Conservation (phyloP, 768 basidiomycete species). For the Chalciporus pseudorubinellus region DNA sequence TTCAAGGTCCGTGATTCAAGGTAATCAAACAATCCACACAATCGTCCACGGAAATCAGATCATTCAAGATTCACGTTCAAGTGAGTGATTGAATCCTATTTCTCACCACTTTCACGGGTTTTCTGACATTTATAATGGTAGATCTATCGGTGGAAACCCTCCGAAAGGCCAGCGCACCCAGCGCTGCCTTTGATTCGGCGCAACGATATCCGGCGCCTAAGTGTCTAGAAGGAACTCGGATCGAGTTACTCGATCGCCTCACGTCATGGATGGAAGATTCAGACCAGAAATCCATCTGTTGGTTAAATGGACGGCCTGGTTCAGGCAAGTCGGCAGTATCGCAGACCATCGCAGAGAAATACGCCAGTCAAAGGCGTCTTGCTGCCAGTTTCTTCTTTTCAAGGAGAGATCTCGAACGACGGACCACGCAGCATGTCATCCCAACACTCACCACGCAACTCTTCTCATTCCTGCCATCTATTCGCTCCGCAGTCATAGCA, state of each 20-base stretch:
- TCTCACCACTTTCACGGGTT: not conserved
- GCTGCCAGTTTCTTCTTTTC: constrained; percentile 36
- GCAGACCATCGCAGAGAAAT: constrained; percentile 26
- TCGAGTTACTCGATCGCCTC: constrained; percentile 16
- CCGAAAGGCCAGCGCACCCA: constrained; percentile 15
- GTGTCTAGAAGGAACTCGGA: constrained; percentile 23
- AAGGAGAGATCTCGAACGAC: constrained; percentile 17
- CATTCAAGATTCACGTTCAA: constrained; percentile 9
- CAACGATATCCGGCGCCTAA: constrained; percentile 19
- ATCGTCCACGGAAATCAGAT: constrained; percentile 21
- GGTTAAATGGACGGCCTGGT: constrained; percentile 20
- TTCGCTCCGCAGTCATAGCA: constrained; percentile 11
- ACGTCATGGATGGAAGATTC: constrained; percentile 14
- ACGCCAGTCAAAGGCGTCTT: constrained; percentile 14
- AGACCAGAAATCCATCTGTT: constrained; percentile 10
- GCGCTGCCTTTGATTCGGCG: constrained; percentile 21
- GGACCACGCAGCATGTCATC: constrained; percentile 21
- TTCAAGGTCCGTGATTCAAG: constrained; percentile 11
- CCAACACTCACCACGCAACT: constrained; percentile 33
- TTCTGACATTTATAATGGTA: not conserved
- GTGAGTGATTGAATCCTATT: not conserved
- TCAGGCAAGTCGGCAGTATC: constrained; percentile 23
- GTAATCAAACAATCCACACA: constrained; percentile 14
- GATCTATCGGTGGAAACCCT: constrained; percentile 11
- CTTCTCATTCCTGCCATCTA: constrained; percentile 10